phyloP scores from a whole-genome alignment of 371 early-diverging fungal genomes.

The Mortierella sp. region DNA sequence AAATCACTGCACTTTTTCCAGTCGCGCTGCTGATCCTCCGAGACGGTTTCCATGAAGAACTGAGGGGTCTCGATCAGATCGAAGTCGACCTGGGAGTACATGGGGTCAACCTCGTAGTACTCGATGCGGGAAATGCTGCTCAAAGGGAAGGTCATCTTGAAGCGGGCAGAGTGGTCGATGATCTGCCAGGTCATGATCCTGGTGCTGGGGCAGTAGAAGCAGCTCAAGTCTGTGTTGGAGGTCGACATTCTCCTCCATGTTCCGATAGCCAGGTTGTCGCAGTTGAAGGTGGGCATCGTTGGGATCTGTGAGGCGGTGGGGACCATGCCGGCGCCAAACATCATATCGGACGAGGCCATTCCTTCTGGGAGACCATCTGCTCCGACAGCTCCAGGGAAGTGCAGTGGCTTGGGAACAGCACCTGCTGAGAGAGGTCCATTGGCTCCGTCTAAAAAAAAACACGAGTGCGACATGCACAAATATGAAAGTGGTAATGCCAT shows the following conservation, averaged over 20 bases:
- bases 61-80: conserved; percentile 72
- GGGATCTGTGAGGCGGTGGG: conserved; percentile 50
- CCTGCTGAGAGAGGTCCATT: conserved; percentile 49
- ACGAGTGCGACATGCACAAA: not conserved
- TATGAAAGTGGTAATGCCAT: not conserved
- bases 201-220: conserved; percentile 67
- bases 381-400: conserved; percentile 47
- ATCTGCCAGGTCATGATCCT: conserved; percentile 82
- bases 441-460: conserved; percentile 31
- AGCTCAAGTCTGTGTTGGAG: conserved; percentile 70
- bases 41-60: conserved; percentile 74
- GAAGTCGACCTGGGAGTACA: conserved; percentile 69
- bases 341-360: conserved; percentile 26
- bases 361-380: conserved; percentile 46
- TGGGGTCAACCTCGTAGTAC: conserved; percentile 66
- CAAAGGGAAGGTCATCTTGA: conserved; percentile 82
- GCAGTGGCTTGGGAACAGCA: conserved; percentile 49
- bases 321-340: conserved; percentile 42
- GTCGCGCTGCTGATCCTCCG: conserved; percentile 52
- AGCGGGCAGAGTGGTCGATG: conserved; percentile 74
- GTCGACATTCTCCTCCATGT: conserved; percentile 85
- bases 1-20: conserved; percentile 85
- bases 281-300: conserved; percentile 59
- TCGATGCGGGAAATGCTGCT: conserved; percentile 70
- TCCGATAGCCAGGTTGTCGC: conserved; percentile 78